A percentile compares a stretch with the other conserved stretches of the same genome.
These are phyloP conservation scores for Xylaria sp. DNA, from an alignment of 2,329 filamentous ascomycete species.

Conservation along the genomic window DNA sequence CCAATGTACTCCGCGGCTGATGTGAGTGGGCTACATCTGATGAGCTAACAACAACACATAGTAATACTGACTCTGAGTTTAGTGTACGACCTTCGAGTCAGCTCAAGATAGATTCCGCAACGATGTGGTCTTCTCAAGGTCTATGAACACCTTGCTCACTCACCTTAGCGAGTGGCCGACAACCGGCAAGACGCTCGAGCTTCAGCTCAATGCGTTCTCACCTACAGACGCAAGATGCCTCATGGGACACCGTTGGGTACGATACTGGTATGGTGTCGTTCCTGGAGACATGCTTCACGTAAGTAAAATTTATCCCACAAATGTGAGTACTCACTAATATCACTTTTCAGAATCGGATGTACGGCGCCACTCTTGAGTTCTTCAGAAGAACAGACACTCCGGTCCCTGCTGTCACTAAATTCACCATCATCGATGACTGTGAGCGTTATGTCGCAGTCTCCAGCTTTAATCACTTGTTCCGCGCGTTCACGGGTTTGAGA, in stretches of 20 bases:
- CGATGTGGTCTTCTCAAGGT: conserved; percentile 26
- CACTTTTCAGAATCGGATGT: conserved; percentile 16
- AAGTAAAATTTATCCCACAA: conserved; percentile 1
- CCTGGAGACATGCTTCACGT: conserved; percentile 27
- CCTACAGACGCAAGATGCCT: conserved; percentile 13
- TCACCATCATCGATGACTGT: conserved; percentile 24
- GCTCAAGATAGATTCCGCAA: conserved; percentile 19
- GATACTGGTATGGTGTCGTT: conserved; percentile 11
- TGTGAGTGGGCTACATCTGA: conserved; percentile 10
- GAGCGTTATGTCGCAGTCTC: conserved; percentile 22
- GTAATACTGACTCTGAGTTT: conserved; percentile 1
- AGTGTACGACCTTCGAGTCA: conserved; percentile 25
- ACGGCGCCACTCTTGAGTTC: conserved; percentile 19
- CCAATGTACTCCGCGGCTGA: conserved; percentile 11
- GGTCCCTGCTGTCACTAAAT: conserved; percentile 25
- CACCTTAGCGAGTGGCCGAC: conserved; percentile 27
- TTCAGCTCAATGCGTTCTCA: conserved; percentile 22
- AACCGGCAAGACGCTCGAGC: conserved; percentile 24
- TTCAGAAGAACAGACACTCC: background rate
- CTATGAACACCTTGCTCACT: conserved; percentile 14
- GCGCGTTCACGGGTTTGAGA: conserved; percentile 12
- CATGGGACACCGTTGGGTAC: conserved; percentile 3
- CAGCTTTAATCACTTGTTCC: conserved; percentile 9
- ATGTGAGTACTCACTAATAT: background rate
- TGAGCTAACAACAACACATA: background rate